Conservation (phyloP, 441 rosid species). For the Mallotus repandus region DNA sequence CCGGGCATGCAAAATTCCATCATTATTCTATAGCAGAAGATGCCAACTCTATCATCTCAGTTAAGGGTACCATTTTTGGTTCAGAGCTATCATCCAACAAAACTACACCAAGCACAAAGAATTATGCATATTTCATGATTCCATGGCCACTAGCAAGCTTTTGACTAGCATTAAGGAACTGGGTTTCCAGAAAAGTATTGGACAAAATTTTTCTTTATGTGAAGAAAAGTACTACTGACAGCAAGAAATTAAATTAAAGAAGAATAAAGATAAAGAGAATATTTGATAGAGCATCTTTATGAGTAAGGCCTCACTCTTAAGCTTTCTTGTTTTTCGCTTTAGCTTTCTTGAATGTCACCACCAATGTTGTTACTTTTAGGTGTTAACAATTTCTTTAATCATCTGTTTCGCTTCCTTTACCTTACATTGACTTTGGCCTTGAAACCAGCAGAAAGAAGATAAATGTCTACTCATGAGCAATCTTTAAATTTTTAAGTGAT, state of each 20-base stretch:
- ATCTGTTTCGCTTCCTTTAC: neutral
- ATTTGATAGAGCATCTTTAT: slow-evolving; percentile 39
- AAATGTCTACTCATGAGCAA: slow-evolving; percentile 14
- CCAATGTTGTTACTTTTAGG: slow-evolving; percentile 13
- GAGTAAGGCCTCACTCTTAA: slow-evolving; percentile 30
- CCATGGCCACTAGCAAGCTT: slow-evolving; percentile 7
- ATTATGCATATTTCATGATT: neutral
- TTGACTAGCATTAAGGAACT: slow-evolving; percentile 3
- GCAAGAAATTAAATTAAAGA: slow-evolving; percentile 21
- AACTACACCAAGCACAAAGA: neutral
- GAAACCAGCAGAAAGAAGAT: slow-evolving; percentile 23
- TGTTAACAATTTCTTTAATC: slow-evolving; percentile 1
- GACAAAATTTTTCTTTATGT: slow-evolving; percentile 5
- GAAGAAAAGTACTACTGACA: slow-evolving; percentile 11
- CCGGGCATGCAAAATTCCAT: neutral
- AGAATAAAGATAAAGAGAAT: slow-evolving; percentile 41
- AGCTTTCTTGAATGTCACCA: slow-evolving; percentile 26
- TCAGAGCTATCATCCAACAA: neutral
- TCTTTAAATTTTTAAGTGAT: neutral
- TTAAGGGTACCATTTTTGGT: slow-evolving; percentile 2
- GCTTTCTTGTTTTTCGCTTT: slow-evolving; percentile 23
- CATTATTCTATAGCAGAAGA: slow-evolving; percentile 4
- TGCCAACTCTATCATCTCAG: neutral
- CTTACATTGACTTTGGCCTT: slow-evolving; percentile 19
- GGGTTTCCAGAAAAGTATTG: slow-evolving; percentile 4